Base-by-base conservation (phyloP, 768 basidiomycete species). In the Trametes cubensis region DNA sequence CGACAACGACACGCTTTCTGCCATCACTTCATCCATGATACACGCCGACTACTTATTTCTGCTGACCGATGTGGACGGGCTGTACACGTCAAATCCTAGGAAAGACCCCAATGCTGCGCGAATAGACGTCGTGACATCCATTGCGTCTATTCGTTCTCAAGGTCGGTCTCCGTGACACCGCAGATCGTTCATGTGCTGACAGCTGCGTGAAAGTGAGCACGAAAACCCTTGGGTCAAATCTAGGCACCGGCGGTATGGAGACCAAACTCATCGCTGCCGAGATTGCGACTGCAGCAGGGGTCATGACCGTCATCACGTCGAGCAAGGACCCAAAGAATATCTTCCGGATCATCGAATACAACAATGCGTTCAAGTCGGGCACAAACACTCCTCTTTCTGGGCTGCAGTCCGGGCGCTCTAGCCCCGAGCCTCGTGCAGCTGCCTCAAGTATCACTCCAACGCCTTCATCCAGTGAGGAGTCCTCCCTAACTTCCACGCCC, bases 161-260 rank as follows among this genome's bases (percentile, higher is more conserved):
- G 95, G 95, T 92, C 60, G 34, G 78, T 67, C 46, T 23, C 41
- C 44, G 6, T 21, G 17, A 44, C 6, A 40, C 17, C 30, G 25
- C 17, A 13, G 30, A n/a, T 14, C 4, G 23, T 21, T 18, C 18
- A 17, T 5, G 6, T 25, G 20, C 51, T 45, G 30, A 54, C 17
- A 21, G 25, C 15, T 13, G 7, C 34, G 15, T 34, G 11, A 69
- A 69, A 96, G 97, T 99, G 8, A 95, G 92, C 74, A 97, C 94
- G 0, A 85, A 86, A 2, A 97, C 97, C 0, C 81, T 96, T 0
- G 97, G 97, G 0, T 95, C 94, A 1, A 92, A 85, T 66, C 82
- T 99, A 13, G 97, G 97, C 0, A 98, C 97, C 1, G 97, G 97
- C 0, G 97, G 97, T 4, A 98, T 98, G 97, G 95, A 97, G 75